Evolutionary conservation across 2,329 filamentous ascomycete species (phyloP).

Genomic region (Ophiocordyceps camponoti-leonardi): DNA sequence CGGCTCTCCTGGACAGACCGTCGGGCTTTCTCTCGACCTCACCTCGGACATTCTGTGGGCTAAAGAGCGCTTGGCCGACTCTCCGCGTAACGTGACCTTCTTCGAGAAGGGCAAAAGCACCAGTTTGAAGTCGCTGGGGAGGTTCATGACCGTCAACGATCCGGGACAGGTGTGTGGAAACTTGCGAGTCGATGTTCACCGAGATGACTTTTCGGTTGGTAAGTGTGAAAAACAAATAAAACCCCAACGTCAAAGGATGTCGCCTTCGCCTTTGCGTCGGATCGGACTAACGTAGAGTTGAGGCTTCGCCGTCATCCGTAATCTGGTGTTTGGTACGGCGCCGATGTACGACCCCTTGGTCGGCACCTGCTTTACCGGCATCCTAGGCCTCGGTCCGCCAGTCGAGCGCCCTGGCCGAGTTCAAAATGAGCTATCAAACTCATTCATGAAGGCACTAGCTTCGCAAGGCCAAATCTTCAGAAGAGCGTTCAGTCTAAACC

Average conservation of each 20-base stretch:
- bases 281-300: too few relatives aligned
- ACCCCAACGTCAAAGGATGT: too few relatives aligned
- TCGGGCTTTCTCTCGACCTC: neutral
- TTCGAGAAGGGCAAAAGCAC: neutral
- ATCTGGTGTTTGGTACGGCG: too few relatives aligned
- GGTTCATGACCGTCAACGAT: neutral
- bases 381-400: neutral
- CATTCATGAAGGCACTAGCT: neutral
- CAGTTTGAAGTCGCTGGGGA: neutral
- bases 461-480: neutral
- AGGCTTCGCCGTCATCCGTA: too few relatives aligned
- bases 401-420: neutral
- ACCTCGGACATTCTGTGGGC: neutral
- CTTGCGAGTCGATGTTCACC: neutral
- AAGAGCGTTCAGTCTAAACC: neutral
- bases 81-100: neutral
- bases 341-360: too few relatives aligned
- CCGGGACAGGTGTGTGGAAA: neutral
- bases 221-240: too few relatives aligned
- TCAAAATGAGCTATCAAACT: neutral
- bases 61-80: neutral
- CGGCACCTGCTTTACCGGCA: neutral
- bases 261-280: too few relatives aligned
- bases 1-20: neutral
- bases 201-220: neutral